Base-by-base conservation (phyloP, 768 basidiomycete species). In the Podaxis sp. region DNA sequence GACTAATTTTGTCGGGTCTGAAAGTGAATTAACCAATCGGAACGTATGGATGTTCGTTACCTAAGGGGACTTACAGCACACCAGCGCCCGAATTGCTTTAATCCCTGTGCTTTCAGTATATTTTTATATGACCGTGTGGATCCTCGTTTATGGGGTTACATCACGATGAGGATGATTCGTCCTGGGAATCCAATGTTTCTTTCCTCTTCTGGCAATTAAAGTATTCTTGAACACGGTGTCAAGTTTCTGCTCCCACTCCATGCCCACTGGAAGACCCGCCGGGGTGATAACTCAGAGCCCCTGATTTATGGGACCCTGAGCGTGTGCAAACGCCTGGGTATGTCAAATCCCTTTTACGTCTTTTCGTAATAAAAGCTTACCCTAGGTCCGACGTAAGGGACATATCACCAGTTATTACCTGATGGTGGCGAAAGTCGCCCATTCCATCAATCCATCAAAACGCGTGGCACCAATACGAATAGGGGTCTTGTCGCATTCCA, bases 71-170 rank as follows among this genome's bases (percentile, higher is more conserved):
- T 46, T 46, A 46, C 44, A 19, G 44, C 44, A 46, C n/a, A 46
- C 13, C n/a, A 9, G 44, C 9, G 3, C 44, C 17, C 19, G 19
- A 46, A 46, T 19, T 6, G 30, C 22, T 15, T 22, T 30, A 17
- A 26, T 24, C 28, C 57, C 17, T 7, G 8, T 9, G 24, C 26
- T 44, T 24, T 39, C 24, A 19, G 28, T 59, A 15, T 52, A 52
- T 52, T 52, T 60, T 52, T 52, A 36, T 60, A 52, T 60, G 59
- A 52, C 19, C 15, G 51, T 60, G 59, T 60, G 51, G 59, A 52
- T 60, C 59, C 46, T 40, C 36, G 30, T 52, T 60, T 60, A 60
- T 52, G 59, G 48, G 59, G 48, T 48, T 38, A 48, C 13, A 22
- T 6, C 38, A 13, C 19, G 17, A 39, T 44, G 42, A n/a, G 42